Evolutionary conservation across 805 yeast species (phyloP), one percentile per base, ranked within the genome.

Genomic region (Saturnispora ahearnii): DNA sequence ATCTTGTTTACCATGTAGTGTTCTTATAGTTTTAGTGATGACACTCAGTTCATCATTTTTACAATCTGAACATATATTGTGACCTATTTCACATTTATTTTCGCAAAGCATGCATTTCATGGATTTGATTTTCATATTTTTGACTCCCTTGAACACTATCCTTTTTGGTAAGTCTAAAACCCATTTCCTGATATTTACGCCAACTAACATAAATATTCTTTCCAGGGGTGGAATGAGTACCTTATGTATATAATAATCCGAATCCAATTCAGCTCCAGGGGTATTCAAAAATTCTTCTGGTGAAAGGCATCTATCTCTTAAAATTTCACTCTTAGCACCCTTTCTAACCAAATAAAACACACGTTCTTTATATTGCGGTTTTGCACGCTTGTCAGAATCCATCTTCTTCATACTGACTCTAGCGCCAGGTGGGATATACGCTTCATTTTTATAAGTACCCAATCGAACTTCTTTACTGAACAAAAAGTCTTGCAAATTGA

Each of bases 371-470:
- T 86, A 91, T 62, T 91, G 96, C 0, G 97, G 96, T 57, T 79
- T 89, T 1, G 83, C 74, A 37, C 95, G 67, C 15, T 74, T 76
- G 62, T 93, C 99, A 4, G 71, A 63, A 30, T 73, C 74, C 64
- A 80, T 76, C 52, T 73, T 75, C 54, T 76, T 75, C 53, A 76
- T 73, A n/a, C 93, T 84, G 1, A 93, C 74, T 12, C 81, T 73
- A 0, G 99, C 98, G 0, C 98, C 98, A 0, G 98, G 93, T 0
- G 99, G 99, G 2, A 88, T 75, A 46, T 79, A 74, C 12, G 72
- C 69, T 31, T 79, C 84, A 54, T 78, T 81, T 61, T 85, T 85
- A 62, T 93, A 93, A 0, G 83, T 73, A 0, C 98, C 98, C 43
- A 88, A 68, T 50, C 84, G 74, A 3, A 93, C 97, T 57, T 86